Evolutionary conservation across 306 rosid species (phyloP).

Genomic region (Prosopis cineraria): DNA sequence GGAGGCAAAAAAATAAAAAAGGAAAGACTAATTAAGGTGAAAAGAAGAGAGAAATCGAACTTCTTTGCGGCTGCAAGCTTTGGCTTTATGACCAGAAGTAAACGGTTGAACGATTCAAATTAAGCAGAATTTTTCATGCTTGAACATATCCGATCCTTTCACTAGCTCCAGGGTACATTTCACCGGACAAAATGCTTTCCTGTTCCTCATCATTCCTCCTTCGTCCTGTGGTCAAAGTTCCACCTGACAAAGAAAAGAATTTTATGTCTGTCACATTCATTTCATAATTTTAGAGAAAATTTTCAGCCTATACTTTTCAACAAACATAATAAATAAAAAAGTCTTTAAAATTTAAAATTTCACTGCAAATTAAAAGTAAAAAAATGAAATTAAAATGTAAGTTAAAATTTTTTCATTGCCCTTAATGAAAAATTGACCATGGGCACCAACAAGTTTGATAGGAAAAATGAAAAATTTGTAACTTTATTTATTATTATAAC

Average conservation of each 20-base stretch:
- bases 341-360: too few species aligned
- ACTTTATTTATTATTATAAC: too few species aligned
- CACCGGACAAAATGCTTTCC: neutral
- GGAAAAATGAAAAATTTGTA: too few species aligned
- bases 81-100: neutral
- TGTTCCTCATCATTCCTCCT: conserved; percentile 14
- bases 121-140: neutral
- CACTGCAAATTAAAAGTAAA: too few species aligned
- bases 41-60: neutral
- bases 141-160: conserved; percentile 13
- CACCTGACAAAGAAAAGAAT: neutral
- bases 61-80: neutral
- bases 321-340: too few species aligned
- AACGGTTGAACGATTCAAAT: conserved; percentile 23
- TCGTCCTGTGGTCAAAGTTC: conserved; percentile 16
- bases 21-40: neutral
- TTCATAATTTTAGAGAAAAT: neutral
- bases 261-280: neutral
- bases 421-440: too few species aligned
- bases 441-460: too few species aligned
- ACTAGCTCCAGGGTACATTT: conserved; percentile 18
- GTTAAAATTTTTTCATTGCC: too few species aligned
- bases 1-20: too few species aligned
- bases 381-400: too few species aligned
- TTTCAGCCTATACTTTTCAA: too few species aligned